Base-by-base conservation (phyloP, 176 grass and related monocot genomes). In the Cenchrus fungigraminus region DNA sequence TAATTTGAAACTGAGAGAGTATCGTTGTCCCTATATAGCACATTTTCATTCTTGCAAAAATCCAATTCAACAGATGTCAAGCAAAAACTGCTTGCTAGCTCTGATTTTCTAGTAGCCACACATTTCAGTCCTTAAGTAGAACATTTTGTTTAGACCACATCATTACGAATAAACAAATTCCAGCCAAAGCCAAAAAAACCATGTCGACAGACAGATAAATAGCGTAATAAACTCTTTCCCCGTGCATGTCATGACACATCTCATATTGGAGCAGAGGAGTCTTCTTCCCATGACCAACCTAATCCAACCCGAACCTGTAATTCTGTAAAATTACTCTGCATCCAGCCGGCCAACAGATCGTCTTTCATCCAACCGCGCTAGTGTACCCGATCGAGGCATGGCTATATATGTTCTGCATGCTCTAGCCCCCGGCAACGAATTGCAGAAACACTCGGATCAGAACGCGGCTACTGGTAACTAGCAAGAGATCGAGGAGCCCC, bases 201-300 rank as follows among this genome's bases (percentile, higher is more conserved):
- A 40, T 40, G 37, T 40, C 37, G 37, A 40, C 37, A 40, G 37
- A 40, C 37, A 40, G 37, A 40, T 40, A 40, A 40, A 40, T 4
- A 40, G 37, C 37, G 37, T 40, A 40, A 40, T 22, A n/a, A 60
- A 60, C 57, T 60, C 57, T 22, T 20, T 6, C 32, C 29, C 9
- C 15, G 53, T 37, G 31, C 73, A 43, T 42, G 49, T 74, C 22
- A 53, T 74, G 70, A 25, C 20, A 15, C 19, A 57, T 52, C 51
- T 34, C 50, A 56, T 56, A 40, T 54, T 16, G 37, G 34, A 45
- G 10, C 50, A 50, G 8, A 66, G 31, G 70, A 86, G 52, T 56
- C 73, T 12, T 73, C 68, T 86, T 86, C 68, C 34, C 74, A 84
- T 91, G 81, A 81, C 12, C 63, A 28, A 84, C 85, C 85, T 84